Evolutionary conservation across 768 basidiomycete genomes (phyloP), one percentile per base, ranked within the genome.

Genomic region (Mycena leptocephala): DNA sequence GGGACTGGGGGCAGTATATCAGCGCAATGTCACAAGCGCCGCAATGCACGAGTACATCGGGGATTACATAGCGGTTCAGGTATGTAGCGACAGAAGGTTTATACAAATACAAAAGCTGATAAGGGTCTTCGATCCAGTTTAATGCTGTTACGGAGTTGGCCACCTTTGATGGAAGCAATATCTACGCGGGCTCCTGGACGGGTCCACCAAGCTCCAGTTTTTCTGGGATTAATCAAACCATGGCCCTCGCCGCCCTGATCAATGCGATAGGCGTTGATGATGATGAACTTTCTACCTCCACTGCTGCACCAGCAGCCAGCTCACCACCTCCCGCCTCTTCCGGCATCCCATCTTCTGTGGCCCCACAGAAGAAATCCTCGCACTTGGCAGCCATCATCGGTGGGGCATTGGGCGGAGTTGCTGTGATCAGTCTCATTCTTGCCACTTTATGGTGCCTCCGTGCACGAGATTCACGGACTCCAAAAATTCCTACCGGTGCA

Each of bases 41-140:
- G 16, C 37, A 13, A 22, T 70, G 43, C 69, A 5, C 30, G 28
- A 28, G 33, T 59, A 70, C 24, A 22, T 71, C n/a, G 59, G 70
- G 22, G 46, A 32, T 1, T 71, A 71, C 18, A 48, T 71, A 14
- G 43, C 58, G 18, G 70, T 71, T 33, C 70, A 71, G 70, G 70
- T 62, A 63, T 30, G 35, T 48, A 28, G 26, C 10, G 24, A 2
- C 53, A 28, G 18, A 55, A 30, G 5, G 43, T 14, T 46, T 20
- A 18, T 26, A 16, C 24, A 28, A 6, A 1, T 30, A 8, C 28
- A 55, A 24, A 55, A 16, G 28, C 22, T 55, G 3, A 55, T 55
- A 11, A 7, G 18, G 14, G 14, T 55, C 5, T 30, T 30, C 28
- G 30, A 41, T 65, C 32, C 22, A 65, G 64, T 65, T 65, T 18